A percentile compares a stretch with the other conserved stretches of the same genome.
phyloP scores from a whole-genome alignment of 495 filamentous ascomycete species.

The Penicillium waksmanii region DNA sequence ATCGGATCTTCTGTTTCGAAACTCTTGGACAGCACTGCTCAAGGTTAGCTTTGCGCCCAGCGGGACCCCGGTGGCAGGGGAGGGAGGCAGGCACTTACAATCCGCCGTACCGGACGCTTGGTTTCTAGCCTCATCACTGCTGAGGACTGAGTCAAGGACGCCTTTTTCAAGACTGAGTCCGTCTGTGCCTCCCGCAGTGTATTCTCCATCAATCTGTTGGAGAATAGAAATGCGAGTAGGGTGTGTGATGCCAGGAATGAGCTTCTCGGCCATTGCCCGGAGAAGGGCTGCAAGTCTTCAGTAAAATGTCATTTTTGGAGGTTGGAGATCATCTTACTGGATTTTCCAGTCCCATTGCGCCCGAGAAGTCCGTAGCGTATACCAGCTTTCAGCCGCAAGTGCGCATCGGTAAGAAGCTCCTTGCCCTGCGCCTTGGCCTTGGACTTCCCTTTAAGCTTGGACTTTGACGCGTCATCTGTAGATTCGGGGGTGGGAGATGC shows the following conservation, averaged over 20 bases:
- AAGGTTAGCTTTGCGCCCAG: too few relatives aligned
- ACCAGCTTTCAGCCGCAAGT: slow-evolving; percentile 69
- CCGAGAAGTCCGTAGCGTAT: slow-evolving; percentile 75
- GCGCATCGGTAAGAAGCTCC: slow-evolving; percentile 70
- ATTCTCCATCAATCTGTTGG: slow-evolving; percentile 63
- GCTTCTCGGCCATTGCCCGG: slow-evolving; percentile 73
- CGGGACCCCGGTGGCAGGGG: background rate
- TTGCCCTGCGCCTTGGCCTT: slow-evolving; percentile 56
- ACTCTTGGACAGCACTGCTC: slow-evolving; percentile 45
- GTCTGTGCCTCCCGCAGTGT: slow-evolving; percentile 24
- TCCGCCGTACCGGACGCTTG: slow-evolving; percentile 60
- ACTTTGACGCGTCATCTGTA: slow-evolving; percentile 35
- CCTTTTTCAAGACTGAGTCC: slow-evolving; percentile 30
- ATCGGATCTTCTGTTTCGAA: slow-evolving; percentile 54
- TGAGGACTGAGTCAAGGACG: slow-evolving; percentile 70
- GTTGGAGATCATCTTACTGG: slow-evolving; percentile 54
- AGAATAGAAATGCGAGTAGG: slow-evolving; percentile 68
- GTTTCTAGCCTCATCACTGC: slow-evolving; percentile 63
- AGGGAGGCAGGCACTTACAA: slow-evolving; percentile 38
- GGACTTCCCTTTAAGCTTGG: slow-evolving; percentile 55
- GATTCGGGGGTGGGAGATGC: slow-evolving; percentile 39
- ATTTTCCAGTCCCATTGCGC: slow-evolving; percentile 80
- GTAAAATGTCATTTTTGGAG: background rate
- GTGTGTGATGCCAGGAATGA: slow-evolving; percentile 78
- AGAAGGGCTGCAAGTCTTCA: slow-evolving; percentile 57